These are phyloP conservation scores for Podosphaera xanthii DNA, from an alignment of 2,329 filamentous ascomycete species.

Conservation along the genomic window DNA sequence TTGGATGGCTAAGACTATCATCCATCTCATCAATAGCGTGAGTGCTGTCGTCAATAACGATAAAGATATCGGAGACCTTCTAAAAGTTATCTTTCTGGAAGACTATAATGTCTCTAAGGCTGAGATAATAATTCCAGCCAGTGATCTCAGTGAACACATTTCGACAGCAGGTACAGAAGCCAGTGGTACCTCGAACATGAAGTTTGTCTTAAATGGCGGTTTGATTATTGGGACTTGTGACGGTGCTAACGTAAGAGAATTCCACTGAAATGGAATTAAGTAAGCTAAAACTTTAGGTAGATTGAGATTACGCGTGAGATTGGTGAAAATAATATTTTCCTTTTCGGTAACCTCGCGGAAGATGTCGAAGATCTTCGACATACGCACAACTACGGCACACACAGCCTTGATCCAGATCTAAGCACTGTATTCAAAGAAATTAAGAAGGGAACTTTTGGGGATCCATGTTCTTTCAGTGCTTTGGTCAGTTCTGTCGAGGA, in stretches of 20 bases:
- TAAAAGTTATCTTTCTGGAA: slow-evolving; percentile 93
- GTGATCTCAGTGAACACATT: slow-evolving; percentile 94
- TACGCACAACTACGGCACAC: slow-evolving; percentile 60
- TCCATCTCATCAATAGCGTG: slow-evolving; percentile 86
- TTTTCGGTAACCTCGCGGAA: slow-evolving; percentile 88
- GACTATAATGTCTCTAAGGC: slow-evolving; percentile 99
- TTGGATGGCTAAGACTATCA: slow-evolving; percentile 99
- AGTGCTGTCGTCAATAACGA: slow-evolving; percentile 82
- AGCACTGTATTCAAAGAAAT: slow-evolving; percentile 67
- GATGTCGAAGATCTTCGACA: slow-evolving; percentile 93
- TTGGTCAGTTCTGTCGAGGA: slow-evolving; percentile 69
- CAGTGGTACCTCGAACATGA: slow-evolving; percentile 93
- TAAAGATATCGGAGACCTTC: slow-evolving; percentile 68
- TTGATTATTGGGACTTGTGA: slow-evolving; percentile 96
- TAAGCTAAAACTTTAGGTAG: slow-evolving; percentile 18
- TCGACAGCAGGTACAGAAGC: slow-evolving; percentile 91
- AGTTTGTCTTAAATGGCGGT: slow-evolving; percentile 93
- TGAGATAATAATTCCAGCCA: slow-evolving; percentile 85
- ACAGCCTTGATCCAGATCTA: slow-evolving; percentile 56
- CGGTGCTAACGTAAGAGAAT: slow-evolving; percentile 63
- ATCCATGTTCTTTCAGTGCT: slow-evolving; percentile 54
- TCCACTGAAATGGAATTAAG: neutral
- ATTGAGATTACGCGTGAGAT: slow-evolving; percentile 97
- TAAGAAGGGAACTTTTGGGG: slow-evolving; percentile 58
- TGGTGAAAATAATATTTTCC: slow-evolving; percentile 91